Conservation (phyloP, 2,329 filamentous ascomycete genomes). For the Talaromyces sp. region DNA sequence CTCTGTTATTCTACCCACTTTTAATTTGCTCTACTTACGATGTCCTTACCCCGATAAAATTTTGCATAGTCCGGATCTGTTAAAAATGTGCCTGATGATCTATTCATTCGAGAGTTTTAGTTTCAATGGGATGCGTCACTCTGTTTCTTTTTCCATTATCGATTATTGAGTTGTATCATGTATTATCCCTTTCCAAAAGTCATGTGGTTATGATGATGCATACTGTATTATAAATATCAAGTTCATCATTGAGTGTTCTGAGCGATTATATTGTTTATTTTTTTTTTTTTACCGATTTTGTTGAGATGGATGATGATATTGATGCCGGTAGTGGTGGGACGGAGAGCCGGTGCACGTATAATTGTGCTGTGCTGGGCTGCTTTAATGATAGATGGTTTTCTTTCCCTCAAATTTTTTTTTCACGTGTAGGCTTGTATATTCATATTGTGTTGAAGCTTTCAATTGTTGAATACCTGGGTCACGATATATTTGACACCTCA, state of each 20-base stretch:
- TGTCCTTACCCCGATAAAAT: background rate
- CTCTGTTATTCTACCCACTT: background rate
- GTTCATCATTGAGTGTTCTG: background rate
- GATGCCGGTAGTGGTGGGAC: background rate
- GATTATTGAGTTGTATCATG: background rate
- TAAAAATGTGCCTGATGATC: background rate
- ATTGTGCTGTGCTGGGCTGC: background rate
- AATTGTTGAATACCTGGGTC: too few species aligned
- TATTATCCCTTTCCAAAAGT: background rate
- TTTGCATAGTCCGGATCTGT: constrained; percentile 5
- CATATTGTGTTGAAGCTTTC: background rate
- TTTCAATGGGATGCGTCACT: background rate
- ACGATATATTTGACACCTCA: background rate
- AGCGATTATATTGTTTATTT: background rate
- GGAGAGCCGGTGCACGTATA: background rate
- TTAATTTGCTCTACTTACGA: background rate
- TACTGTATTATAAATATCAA: background rate
- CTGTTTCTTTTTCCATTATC: background rate
- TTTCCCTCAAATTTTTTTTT: background rate
- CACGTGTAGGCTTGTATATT: background rate
- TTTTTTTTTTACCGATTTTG: background rate
- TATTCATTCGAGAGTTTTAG: background rate
- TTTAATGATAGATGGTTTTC: background rate
- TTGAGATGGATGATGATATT: background rate
- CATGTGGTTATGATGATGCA: background rate